A percentile compares a stretch with the other conserved stretches of the same genome.
Evolutionary conservation across 257 asterid species (phyloP).

Genomic region (Schizonepeta tenuifolia): DNA sequence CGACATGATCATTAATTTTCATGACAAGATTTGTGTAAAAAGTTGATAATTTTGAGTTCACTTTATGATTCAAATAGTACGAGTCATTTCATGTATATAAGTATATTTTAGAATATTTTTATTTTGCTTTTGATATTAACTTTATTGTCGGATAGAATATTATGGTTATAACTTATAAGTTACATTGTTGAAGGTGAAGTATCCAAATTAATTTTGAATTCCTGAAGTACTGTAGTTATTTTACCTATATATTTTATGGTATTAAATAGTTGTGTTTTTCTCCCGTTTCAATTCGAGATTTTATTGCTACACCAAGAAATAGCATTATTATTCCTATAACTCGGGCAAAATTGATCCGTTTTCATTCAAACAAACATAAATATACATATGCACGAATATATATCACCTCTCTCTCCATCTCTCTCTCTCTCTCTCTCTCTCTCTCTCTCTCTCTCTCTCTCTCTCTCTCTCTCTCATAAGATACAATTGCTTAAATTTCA

Average conservation of each 20-base stretch:
- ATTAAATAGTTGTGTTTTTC: not conserved
- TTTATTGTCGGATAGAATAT: not conserved
- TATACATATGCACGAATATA: not conserved
- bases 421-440: too few relatives aligned
- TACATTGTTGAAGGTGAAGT: not conserved
- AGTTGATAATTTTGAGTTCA: too few relatives aligned
- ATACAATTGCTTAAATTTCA: too few relatives aligned
- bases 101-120: too few relatives aligned
- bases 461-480: not conserved
- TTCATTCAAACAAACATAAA: not conserved
- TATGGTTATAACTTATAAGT: not conserved
- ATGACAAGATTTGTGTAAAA: too few relatives aligned
- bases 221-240: not conserved
- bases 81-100: too few relatives aligned
- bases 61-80: too few relatives aligned
- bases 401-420: not conserved
- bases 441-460: too few relatives aligned
- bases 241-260: not conserved
- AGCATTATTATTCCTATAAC: slow-evolving; percentile 13
- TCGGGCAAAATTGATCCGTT: not conserved
- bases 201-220: not conserved
- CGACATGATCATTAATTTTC: too few relatives aligned
- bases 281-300: slow-evolving; percentile 9
- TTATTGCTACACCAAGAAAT: slow-evolving; percentile 32
- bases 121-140: too few relatives aligned